Evolutionary conservation across 208 protist genomes (phyloP).

Genomic region (Trypanosoma platydactyli): DNA sequence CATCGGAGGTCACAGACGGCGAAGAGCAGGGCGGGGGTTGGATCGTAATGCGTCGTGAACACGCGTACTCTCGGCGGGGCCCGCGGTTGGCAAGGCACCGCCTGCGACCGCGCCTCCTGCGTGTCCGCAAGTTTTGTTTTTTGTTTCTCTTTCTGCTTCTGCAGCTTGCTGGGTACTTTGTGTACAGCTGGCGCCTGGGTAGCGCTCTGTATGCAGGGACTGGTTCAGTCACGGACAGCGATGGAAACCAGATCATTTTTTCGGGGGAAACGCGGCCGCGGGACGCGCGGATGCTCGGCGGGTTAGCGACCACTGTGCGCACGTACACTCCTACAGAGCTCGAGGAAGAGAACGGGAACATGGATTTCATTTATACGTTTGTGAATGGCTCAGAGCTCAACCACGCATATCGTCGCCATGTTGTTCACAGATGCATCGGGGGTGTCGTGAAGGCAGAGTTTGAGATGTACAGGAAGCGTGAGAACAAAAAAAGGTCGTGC

Average conservation of each 20-base stretch:
- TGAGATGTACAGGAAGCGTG: background rate
- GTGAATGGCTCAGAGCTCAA: slow-evolving; percentile 93
- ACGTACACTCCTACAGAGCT: slow-evolving; percentile 40
- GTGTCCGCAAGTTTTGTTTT: background rate
- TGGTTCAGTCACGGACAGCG: background rate
- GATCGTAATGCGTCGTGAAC: too few species aligned
- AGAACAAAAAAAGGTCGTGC: background rate
- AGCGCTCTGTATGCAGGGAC: background rate
- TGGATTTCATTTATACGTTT: slow-evolving; percentile 96
- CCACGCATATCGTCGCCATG: slow-evolving; percentile 41
- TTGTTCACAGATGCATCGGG: slow-evolving; percentile 10
- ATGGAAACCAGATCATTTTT: slow-evolving; percentile 18
- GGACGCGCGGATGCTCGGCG: slow-evolving; percentile 34
- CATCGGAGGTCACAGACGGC: too few species aligned
- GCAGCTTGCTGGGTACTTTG: background rate
- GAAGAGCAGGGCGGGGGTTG: too few species aligned
- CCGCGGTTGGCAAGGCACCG: slow-evolving; percentile 2
- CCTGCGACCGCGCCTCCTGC: background rate
- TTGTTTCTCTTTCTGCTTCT: slow-evolving; percentile 5
- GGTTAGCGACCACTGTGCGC: slow-evolving; percentile 28
- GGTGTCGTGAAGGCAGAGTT: slow-evolving; percentile 9
- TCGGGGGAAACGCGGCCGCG: slow-evolving; percentile 30
- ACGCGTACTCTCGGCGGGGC: background rate
- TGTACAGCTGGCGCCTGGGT: background rate
- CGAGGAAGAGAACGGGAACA: slow-evolving; percentile 29